Evolutionary conservation across 345 rosid genomes (phyloP).

Genomic region (Camelina neglecta): DNA sequence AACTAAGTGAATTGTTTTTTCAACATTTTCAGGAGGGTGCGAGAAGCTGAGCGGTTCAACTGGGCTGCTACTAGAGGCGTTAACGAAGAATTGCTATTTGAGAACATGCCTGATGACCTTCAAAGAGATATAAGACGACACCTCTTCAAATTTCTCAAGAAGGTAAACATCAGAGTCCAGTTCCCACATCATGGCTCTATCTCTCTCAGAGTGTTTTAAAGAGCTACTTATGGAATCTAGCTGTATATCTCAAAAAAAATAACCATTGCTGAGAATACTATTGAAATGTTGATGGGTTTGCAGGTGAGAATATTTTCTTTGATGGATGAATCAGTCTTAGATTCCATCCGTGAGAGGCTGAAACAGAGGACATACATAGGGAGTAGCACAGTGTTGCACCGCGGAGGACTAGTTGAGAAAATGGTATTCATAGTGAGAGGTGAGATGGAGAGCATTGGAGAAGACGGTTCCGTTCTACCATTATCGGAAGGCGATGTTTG

Average conservation of each 20-base stretch:
- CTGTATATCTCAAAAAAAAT: no score
- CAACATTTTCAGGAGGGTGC: slow-evolving; percentile 61
- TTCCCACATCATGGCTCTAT: slow-evolving; percentile 4
- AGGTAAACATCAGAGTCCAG: slow-evolving; percentile 51
- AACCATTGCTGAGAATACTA: not conserved
- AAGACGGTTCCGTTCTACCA: slow-evolving; percentile 50
- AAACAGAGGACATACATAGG: slow-evolving; percentile 70
- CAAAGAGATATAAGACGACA: slow-evolving; percentile 90
- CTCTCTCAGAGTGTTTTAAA: not conserved
- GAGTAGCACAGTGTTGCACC: slow-evolving; percentile 64
- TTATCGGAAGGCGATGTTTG: slow-evolving; percentile 77
- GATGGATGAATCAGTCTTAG: slow-evolving; percentile 75
- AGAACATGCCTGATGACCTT: slow-evolving; percentile 86
- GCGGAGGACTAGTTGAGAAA: slow-evolving; percentile 66
- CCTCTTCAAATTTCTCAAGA: slow-evolving; percentile 77
- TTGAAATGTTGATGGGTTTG: slow-evolving; percentile 25
- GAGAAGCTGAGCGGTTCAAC: slow-evolving; percentile 77
- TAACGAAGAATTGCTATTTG: slow-evolving; percentile 69
- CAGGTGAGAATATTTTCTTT: slow-evolving; percentile 77
- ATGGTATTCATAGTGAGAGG: slow-evolving; percentile 92
- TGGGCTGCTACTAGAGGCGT: slow-evolving; percentile 97
- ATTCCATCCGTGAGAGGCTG: slow-evolving; percentile 74
- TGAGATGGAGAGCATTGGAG: slow-evolving; percentile 70
- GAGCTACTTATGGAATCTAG: no score
- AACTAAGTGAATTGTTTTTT: slow-evolving; percentile 14